A percentile compares a stretch with the other conserved stretches of the same genome.
Conservation (phyloP, 2,329 filamentous ascomycete species). For the Plectosphaerella plurivora region DNA sequence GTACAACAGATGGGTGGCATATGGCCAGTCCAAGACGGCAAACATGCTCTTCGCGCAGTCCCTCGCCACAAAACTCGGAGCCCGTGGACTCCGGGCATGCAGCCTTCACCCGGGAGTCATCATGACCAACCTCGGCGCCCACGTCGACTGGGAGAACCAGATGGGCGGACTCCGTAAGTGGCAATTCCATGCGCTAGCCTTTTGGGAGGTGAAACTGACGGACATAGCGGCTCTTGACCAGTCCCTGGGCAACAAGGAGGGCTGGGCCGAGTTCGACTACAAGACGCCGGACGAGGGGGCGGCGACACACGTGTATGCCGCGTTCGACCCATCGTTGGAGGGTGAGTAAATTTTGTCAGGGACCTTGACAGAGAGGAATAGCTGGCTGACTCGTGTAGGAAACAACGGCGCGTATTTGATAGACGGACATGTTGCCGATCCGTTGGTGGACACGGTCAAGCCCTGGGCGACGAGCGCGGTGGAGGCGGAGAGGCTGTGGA, state of each 20-base stretch:
- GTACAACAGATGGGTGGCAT: constrained; percentile 24
- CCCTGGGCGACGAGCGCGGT: constrained; percentile 24
- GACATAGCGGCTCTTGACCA: constrained; percentile 13
- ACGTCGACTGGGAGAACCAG: constrained; percentile 1
- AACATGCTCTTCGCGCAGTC: constrained; percentile 18
- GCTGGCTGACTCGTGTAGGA: constrained; percentile 11
- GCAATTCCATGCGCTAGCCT: not conserved
- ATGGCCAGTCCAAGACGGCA: constrained; percentile 34
- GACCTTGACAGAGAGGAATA: not conserved
- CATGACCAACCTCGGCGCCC: constrained; percentile 4
- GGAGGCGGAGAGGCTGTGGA: constrained; percentile 39
- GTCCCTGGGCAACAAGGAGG: constrained; percentile 14
- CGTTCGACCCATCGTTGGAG: constrained; percentile 28
- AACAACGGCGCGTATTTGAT: constrained; percentile 26
- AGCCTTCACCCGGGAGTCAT: constrained; percentile 6
- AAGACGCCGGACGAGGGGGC: constrained; percentile 21
- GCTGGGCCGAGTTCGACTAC: constrained; percentile 13
- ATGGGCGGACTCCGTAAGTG: constrained; percentile 2
- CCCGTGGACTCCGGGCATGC: not conserved
- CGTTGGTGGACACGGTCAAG: constrained; percentile 20
- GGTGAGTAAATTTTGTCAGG: constrained; percentile 9
- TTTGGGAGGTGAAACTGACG: not conserved
- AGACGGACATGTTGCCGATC: constrained; percentile 25
- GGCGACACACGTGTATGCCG: constrained; percentile 29
- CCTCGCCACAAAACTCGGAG: constrained; percentile 7